Percentiles rank a stretch among this genome's conserved stretches.
Evolutionary conservation across 2,329 filamentous ascomycete species (phyloP).

Genomic region (Niveomyces coronatus): DNA sequence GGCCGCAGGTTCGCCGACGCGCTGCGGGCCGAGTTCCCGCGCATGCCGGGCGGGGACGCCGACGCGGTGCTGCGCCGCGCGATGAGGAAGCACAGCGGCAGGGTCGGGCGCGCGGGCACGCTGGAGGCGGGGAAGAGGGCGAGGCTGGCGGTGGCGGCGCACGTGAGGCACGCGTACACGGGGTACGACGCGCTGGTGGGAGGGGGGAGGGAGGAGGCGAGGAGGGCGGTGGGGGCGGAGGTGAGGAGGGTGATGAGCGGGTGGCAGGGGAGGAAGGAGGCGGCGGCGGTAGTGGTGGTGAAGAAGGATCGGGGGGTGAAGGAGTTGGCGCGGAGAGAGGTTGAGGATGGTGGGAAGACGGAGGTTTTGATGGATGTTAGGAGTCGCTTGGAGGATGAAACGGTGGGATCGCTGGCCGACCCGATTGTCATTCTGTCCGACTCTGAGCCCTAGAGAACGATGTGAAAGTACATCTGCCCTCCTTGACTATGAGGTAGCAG

Average conservation of each 20-base stretch:
- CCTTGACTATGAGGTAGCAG: too few relatives aligned
- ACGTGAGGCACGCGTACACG: slow-evolving; percentile 38
- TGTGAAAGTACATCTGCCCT: too few relatives aligned
- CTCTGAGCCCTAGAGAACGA: neutral
- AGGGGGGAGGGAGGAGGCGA: slow-evolving; percentile 6
- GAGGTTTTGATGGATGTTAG: neutral
- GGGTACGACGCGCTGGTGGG: slow-evolving; percentile 32
- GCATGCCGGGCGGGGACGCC: slow-evolving; percentile 25
- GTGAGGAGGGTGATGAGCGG: slow-evolving; percentile 6
- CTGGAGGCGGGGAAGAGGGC: slow-evolving; percentile 29
- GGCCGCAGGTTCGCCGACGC: slow-evolving; percentile 23
- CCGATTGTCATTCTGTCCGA: slow-evolving; percentile 3
- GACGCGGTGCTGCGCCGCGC: slow-evolving; percentile 28
- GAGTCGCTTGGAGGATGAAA: neutral
- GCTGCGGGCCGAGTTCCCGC: slow-evolving; percentile 28
- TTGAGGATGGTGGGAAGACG: too few relatives aligned
- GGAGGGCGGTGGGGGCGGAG: slow-evolving; percentile 7
- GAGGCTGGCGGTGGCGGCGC: slow-evolving; percentile 35
- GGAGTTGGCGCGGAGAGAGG: neutral
- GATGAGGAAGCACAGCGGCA: slow-evolving; percentile 33
- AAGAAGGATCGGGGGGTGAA: neutral
- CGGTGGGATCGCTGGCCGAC: neutral
- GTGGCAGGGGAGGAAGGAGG: slow-evolving; percentile 9
- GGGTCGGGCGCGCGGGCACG: slow-evolving; percentile 35
- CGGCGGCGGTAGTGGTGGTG: slow-evolving; percentile 3